A percentile compares a stretch with the other conserved stretches of the same genome.
Evolutionary conservation across 352 stramenopile species (phyloP).

Genomic region (Thalassiosira mediterranea): DNA sequence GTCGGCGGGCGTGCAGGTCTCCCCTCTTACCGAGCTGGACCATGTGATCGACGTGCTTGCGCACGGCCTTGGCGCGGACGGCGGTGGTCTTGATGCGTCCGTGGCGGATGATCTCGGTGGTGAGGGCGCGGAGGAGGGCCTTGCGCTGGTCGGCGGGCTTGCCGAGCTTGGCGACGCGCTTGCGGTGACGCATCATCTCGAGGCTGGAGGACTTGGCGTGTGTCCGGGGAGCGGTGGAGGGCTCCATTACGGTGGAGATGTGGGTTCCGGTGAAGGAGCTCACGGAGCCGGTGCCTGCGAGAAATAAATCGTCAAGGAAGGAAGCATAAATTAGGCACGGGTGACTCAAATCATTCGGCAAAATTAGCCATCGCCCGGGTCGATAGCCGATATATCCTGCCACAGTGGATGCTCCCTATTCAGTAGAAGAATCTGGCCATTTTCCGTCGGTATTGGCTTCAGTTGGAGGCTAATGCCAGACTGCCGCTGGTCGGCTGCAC

Average conservation of each 20-base stretch:
- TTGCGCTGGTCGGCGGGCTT: constrained; percentile 84
- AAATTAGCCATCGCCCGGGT: too few relatives aligned
- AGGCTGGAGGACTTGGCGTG: constrained; percentile 30
- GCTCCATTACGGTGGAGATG: constrained; percentile 27
- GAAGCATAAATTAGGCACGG: too few relatives aligned
- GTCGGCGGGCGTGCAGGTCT: constrained; percentile 85
- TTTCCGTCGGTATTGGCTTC: too few relatives aligned
- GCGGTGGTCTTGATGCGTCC: constrained; percentile 88
- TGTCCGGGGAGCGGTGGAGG: constrained; percentile 9
- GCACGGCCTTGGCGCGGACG: constrained; percentile 82
- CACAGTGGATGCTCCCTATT: too few relatives aligned
- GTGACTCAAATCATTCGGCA: too few relatives aligned
- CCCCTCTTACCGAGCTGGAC: constrained; percentile 87
- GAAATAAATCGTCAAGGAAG: background rate
- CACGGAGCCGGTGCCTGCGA: constrained; percentile 6
- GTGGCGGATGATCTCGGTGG: constrained; percentile 87
- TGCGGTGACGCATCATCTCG: constrained; percentile 73
- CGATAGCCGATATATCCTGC: too few relatives aligned
- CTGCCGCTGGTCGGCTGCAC: too few relatives aligned
- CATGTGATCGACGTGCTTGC: constrained; percentile 89
- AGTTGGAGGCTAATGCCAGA: too few relatives aligned
- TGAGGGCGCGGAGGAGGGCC: constrained; percentile 79
- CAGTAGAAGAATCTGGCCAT: too few relatives aligned
- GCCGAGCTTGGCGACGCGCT: constrained; percentile 73
- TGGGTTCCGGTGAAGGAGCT: constrained; percentile 33